phyloP scores from a whole-genome alignment of 2,329 filamentous ascomycete genomes.

The Blumeria graminis region DNA sequence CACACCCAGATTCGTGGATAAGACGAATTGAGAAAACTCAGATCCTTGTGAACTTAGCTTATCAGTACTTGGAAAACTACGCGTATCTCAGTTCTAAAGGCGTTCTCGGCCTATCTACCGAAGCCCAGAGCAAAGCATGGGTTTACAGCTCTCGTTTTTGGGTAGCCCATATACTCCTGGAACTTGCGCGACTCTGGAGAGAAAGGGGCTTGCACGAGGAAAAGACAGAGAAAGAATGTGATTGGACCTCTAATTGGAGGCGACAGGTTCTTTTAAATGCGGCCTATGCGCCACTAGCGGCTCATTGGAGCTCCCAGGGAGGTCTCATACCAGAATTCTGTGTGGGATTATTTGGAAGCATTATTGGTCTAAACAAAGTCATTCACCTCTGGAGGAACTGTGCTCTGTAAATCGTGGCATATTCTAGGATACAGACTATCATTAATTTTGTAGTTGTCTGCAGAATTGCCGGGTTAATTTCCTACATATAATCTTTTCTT shows the following conservation, averaged over 20 bases:
- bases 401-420: not conserved
- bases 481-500: too few species aligned
- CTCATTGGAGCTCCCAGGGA: constrained; percentile 57
- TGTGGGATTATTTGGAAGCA: constrained; percentile 31
- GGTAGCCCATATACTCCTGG: constrained; percentile 52
- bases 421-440: too few species aligned
- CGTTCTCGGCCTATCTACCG: constrained; percentile 33
- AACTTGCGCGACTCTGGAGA: constrained; percentile 37
- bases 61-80: constrained; percentile 64
- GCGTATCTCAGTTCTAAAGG: constrained; percentile 55
- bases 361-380: constrained; percentile 22
- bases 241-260: constrained; percentile 26
- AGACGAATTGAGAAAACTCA: constrained; percentile 38
- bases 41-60: constrained; percentile 40
- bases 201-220: constrained; percentile 13
- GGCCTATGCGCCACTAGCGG: constrained; percentile 58
- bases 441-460: too few species aligned
- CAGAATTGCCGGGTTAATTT: too few species aligned
- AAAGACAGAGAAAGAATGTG: constrained; percentile 13
- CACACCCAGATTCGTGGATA: constrained; percentile 20
- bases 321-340: constrained; percentile 35
- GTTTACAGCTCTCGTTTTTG: constrained; percentile 59
- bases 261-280: constrained; percentile 43
- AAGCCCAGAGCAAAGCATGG: constrained; percentile 35
- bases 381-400: constrained; percentile 20